phyloP scores from a whole-genome alignment of 768 basidiomycete species.

The Gelatoporia subvermispora region DNA sequence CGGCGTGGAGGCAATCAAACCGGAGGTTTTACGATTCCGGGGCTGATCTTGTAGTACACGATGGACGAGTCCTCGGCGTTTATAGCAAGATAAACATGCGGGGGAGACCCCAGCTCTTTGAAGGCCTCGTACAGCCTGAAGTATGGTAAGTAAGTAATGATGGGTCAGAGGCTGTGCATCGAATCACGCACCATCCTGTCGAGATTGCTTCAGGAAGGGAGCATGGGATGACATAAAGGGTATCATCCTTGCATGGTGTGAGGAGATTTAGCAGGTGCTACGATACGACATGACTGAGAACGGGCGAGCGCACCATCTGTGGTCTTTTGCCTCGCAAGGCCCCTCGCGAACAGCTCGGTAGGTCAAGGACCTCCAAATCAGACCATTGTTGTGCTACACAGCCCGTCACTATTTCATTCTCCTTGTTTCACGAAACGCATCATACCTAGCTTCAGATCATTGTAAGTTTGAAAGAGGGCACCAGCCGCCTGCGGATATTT shows the following conservation, averaged over 20 bases:
- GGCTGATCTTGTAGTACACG: slow-evolving; percentile 79
- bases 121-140: slow-evolving; percentile 34
- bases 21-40: slow-evolving; percentile 71
- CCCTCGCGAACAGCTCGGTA: slow-evolving; percentile 46
- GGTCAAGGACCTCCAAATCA: slow-evolving; percentile 57
- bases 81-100: slow-evolving; percentile 63
- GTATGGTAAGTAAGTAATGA: not conserved
- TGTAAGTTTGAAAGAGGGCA: slow-evolving; percentile 69
- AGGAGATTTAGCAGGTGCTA: slow-evolving; percentile 1
- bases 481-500: slow-evolving; percentile 64
- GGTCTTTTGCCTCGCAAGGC: slow-evolving; percentile 57
- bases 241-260: slow-evolving; percentile 31
- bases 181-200: slow-evolving; percentile 45
- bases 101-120: slow-evolving; percentile 38
- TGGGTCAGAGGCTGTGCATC: not conserved
- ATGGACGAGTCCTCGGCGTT: slow-evolving; percentile 75
- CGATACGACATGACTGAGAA: not conserved
- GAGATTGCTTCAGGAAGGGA: slow-evolving; percentile 62
- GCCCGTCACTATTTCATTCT: not conserved
- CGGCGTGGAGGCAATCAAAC: slow-evolving; percentile 28
- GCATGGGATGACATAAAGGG: slow-evolving; percentile 60
- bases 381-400: slow-evolving; percentile 77
- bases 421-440: slow-evolving; percentile 1
- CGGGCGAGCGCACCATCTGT: slow-evolving; percentile 42
- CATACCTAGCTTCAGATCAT: slow-evolving; percentile 63